Evolutionary conservation across 208 protist species (phyloP).

Genomic region (Spongospora subterranea): DNA sequence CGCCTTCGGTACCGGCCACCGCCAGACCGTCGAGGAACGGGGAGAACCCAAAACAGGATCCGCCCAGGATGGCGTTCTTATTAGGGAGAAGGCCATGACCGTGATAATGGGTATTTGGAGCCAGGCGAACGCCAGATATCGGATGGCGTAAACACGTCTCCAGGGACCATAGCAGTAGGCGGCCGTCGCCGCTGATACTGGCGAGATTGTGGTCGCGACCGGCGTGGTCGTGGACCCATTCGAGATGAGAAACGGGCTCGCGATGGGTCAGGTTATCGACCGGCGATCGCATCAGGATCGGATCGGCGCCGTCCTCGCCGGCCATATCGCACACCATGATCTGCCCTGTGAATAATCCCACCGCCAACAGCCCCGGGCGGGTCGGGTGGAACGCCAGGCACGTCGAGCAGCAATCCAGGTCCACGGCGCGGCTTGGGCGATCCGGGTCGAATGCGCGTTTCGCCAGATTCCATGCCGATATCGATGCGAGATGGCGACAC

Average conservation of each 20-base stretch:
- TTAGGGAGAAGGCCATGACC: conserved; percentile 41
- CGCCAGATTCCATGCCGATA: conserved; percentile 34
- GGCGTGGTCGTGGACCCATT: background rate
- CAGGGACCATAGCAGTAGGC: conserved; percentile 15
- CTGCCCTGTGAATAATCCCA: conserved; percentile 40
- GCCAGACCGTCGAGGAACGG: conserved; percentile 26
- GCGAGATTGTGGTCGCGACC: background rate
- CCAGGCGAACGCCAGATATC: conserved; percentile 12
- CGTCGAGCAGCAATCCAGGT: background rate
- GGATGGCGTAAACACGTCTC: background rate
- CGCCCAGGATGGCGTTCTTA: background rate
- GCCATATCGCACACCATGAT: background rate
- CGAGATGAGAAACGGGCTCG: background rate
- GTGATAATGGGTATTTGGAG: background rate
- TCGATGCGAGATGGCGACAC: background rate
- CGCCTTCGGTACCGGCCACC: conserved; percentile 11
- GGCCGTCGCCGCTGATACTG: conserved; percentile 22
- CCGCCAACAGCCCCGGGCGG: background rate
- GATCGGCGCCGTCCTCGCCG: background rate
- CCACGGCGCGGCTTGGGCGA: background rate
- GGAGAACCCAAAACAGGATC: background rate
- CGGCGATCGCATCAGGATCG: background rate
- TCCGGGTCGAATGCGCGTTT: background rate
- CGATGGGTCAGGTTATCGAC: background rate
- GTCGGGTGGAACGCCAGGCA: background rate